Percentiles rank a stretch among this genome's conserved stretches.
Evolutionary conservation across 2,329 filamentous ascomycete species (phyloP).

Genomic region (Fusarium cicatricum): DNA sequence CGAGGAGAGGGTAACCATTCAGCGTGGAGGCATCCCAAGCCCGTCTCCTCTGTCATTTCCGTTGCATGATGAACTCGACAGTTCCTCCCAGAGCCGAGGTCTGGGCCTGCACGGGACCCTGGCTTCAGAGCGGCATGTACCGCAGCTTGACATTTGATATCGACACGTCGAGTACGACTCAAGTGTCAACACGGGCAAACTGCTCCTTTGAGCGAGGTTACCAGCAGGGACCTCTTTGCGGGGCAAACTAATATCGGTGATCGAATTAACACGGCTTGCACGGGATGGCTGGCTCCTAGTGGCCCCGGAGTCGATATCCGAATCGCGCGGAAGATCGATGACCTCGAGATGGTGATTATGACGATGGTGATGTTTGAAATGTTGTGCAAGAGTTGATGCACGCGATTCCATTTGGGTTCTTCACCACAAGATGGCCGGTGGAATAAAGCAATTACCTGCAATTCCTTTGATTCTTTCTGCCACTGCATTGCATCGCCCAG

Average conservation of each 20-base stretch:
- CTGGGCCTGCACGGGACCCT: background rate
- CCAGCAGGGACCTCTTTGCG: slow-evolving; percentile 4
- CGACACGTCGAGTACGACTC: background rate
- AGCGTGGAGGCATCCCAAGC: background rate
- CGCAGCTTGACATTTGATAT: slow-evolving; percentile 3
- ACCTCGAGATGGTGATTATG: slow-evolving; percentile 13
- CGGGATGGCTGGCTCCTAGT: background rate
- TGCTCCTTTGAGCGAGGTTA: background rate
- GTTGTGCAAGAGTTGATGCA: background rate
- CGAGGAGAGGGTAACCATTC: slow-evolving; percentile 16
- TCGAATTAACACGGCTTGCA: slow-evolving; percentile 10
- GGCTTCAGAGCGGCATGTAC: background rate
- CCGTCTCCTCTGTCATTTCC: slow-evolving; percentile 10
- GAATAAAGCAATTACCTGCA: background rate
- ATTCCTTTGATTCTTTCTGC: background rate
- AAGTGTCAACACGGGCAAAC: background rate
- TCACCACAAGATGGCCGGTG: background rate
- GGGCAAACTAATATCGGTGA: background rate
- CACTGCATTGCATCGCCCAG: background rate
- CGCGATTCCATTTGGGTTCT: background rate
- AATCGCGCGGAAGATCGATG: slow-evolving; percentile 23
- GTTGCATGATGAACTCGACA: slow-evolving; percentile 17
- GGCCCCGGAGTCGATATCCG: slow-evolving; percentile 7
- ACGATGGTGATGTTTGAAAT: background rate
- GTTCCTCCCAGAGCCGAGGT: background rate